Conservation (phyloP, 1,284 basidiomycete species). For the Heterobasidion occidentale region DNA sequence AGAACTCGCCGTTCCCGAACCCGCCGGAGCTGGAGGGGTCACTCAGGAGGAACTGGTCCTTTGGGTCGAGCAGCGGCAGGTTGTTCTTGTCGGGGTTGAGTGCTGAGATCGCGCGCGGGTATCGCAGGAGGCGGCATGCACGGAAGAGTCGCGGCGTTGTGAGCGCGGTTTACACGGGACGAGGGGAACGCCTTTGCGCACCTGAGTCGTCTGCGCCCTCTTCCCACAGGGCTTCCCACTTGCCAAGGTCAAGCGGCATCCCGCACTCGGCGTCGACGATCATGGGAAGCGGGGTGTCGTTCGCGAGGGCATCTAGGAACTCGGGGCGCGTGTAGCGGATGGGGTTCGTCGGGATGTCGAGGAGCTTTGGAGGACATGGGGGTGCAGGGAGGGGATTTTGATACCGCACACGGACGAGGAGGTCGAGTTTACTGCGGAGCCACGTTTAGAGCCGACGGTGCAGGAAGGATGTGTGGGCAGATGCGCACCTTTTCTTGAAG, state of each 20-base stretch:
- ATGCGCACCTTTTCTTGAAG: constrained; percentile 12
- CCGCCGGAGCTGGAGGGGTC: constrained; percentile 32
- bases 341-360: constrained; percentile 82
- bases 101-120: constrained; percentile 25
- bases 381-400: constrained; percentile 89
- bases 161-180: too few relatives aligned
- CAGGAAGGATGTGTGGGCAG: background rate
- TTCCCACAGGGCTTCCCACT: constrained; percentile 79
- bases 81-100: constrained; percentile 62
- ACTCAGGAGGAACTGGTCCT: constrained; percentile 62
- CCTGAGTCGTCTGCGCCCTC: constrained; percentile 65
- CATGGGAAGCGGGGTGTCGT: constrained; percentile 82
- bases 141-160: background rate
- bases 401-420: constrained; percentile 88
- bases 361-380: constrained; percentile 89
- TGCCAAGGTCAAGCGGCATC: constrained; percentile 85
- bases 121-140: background rate
- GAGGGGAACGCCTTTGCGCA: constrained; percentile 24
- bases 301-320: constrained; percentile 74
- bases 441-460: background rate
- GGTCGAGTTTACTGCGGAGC: constrained; percentile 62
- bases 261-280: constrained; percentile 91
- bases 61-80: constrained; percentile 59
- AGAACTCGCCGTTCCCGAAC: constrained; percentile 29
- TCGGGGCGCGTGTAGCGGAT: constrained; percentile 79